Percentiles rank a stretch among this genome's conserved stretches.
Conservation (phyloP, 306 rosid species). For the Lathyrus tuberosus region DNA sequence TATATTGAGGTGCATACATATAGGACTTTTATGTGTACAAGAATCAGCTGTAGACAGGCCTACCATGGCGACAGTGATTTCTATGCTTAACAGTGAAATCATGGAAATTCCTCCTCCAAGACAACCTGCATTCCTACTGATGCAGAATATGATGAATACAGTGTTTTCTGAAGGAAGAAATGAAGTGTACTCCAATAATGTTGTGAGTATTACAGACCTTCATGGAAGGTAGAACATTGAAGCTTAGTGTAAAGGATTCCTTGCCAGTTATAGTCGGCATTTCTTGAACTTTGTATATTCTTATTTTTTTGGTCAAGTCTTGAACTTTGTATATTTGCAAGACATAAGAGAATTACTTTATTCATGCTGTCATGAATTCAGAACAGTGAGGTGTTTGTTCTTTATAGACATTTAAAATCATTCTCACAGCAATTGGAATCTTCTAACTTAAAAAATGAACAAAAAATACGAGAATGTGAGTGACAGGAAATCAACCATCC, state of each 20-base stretch:
- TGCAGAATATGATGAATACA: slow-evolving; percentile 8
- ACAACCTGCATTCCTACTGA: slow-evolving; percentile 37
- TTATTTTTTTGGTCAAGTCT: no score
- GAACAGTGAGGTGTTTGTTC: no score
- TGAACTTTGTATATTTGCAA: no score
- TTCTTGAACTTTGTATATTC: not conserved
- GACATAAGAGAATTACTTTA: no score
- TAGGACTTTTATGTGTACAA: slow-evolving; percentile 46
- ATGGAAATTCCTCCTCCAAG: slow-evolving; percentile 31
- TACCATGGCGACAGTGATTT: slow-evolving; percentile 32
- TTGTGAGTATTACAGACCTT: not conserved
- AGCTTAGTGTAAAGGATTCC: not conserved
- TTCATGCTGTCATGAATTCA: no score
- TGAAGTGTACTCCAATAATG: not conserved
- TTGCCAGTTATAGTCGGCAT: not conserved
- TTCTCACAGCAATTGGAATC: no score
- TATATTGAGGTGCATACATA: slow-evolving; percentile 41
- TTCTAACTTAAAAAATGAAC: no score
- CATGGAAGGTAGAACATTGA: slow-evolving; percentile 5
- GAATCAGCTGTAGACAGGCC: slow-evolving; percentile 37
- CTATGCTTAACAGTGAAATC: slow-evolving; percentile 44
- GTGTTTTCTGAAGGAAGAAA: not conserved
- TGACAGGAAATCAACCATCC: no score
- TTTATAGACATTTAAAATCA: no score
- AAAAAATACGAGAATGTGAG: no score